Evolutionary conservation across 2,329 filamentous ascomycete species (phyloP).

Genomic region (Monosporascus sp.): DNA sequence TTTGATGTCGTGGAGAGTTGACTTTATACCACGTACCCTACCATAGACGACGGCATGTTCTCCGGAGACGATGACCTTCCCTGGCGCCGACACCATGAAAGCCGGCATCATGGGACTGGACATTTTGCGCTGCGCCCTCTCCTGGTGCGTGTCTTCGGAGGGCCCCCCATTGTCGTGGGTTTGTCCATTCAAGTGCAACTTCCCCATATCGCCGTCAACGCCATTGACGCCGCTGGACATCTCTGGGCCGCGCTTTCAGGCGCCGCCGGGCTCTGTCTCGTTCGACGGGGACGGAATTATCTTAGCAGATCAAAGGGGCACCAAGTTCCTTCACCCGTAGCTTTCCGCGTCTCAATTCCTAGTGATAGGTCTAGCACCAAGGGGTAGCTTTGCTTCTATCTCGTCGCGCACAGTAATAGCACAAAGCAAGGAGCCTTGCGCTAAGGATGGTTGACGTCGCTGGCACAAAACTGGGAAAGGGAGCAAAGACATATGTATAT

Average conservation of each 20-base stretch:
- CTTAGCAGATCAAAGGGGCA: background rate
- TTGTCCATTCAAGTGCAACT: constrained; percentile 17
- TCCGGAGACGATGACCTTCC: constrained; percentile 97
- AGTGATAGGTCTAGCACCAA: background rate
- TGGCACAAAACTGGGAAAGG: too few relatives aligned
- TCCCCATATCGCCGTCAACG: constrained; percentile 23
- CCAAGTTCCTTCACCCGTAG: too few relatives aligned
- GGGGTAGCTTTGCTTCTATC: too few relatives aligned
- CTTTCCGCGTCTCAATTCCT: background rate
- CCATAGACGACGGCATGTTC: constrained; percentile 98
- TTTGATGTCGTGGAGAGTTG: background rate
- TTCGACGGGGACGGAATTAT: constrained; percentile 13
- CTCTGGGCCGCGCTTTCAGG: constrained; percentile 23
- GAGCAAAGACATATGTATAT: too few relatives aligned
- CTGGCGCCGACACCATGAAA: constrained; percentile 97
- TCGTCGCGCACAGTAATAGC: too few relatives aligned
- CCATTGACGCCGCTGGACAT: constrained; percentile 29
- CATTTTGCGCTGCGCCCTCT: constrained; percentile 47
- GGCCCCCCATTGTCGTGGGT: constrained; percentile 21
- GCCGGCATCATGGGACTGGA: constrained; percentile 71
- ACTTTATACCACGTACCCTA: constrained; percentile 55
- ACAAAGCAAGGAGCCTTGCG: too few relatives aligned
- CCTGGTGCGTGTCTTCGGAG: constrained; percentile 25
- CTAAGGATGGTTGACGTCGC: too few relatives aligned
- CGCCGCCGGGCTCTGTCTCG: constrained; percentile 20